These are phyloP conservation scores for Stemphylium vesicarium DNA, from an alignment of 2,329 filamentous ascomycete species.

Conservation along the genomic window DNA sequence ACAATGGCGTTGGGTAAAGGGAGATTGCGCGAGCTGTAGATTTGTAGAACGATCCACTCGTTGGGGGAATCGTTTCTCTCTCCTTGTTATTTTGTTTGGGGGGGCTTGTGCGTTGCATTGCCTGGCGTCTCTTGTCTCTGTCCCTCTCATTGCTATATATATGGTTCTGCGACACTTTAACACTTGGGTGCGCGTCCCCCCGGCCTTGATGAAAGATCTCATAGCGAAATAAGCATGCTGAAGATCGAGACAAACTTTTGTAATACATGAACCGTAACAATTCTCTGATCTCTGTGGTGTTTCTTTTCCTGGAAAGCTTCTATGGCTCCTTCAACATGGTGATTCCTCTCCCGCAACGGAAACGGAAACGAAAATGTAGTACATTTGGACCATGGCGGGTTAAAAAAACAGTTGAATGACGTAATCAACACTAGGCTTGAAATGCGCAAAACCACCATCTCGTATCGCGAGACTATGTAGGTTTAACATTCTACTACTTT, in stretches of 20 bases:
- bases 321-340: too few relatives aligned
- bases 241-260: not conserved
- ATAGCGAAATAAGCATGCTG: not conserved
- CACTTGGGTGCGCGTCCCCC: not conserved
- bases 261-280: not conserved
- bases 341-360: too few relatives aligned
- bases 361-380: not conserved
- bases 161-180: not conserved
- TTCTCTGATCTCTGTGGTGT: not conserved
- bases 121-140: not conserved
- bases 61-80: not conserved
- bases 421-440: not conserved
- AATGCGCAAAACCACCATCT: not conserved
- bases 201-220: not conserved
- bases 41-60: not conserved
- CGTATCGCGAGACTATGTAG: too few relatives aligned
- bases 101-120: conserved; percentile 2
- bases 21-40: conserved; percentile 1
- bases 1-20: conserved; percentile 7
- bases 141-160: not conserved
- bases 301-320: not conserved
- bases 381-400: too few relatives aligned
- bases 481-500: too few relatives aligned
- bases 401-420: not conserved
- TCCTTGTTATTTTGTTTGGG: not conserved